Evolutionary conservation across 441 rosid genomes (phyloP).

Genomic region (Syzygium syzygioides): DNA sequence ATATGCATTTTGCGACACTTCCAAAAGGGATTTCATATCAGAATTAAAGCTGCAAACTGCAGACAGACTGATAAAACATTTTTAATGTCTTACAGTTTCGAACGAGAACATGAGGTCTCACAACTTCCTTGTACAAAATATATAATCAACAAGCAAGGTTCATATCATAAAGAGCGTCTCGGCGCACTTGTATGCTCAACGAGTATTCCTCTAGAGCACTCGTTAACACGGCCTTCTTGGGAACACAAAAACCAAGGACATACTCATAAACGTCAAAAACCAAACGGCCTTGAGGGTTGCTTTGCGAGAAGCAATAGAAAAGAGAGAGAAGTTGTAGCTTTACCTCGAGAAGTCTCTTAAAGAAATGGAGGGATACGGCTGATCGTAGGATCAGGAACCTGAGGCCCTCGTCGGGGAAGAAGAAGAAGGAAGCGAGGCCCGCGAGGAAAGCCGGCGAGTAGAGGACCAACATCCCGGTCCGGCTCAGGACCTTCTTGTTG

Average conservation of each 20-base stretch:
- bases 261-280: background rate
- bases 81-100: background rate
- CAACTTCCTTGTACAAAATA: background rate
- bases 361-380: constrained; percentile 61
- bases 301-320: background rate
- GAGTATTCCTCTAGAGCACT: background rate
- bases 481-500: constrained; percentile 19
- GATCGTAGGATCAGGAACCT: constrained; percentile 48
- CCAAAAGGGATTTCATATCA: background rate
- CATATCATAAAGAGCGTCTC: background rate
- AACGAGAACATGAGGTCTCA: background rate
- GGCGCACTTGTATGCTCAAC: background rate
- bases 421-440: constrained; percentile 37
- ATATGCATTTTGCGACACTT: background rate
- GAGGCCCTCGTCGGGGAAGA: constrained; percentile 35
- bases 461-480: constrained; percentile 52
- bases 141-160: background rate
- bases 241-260: background rate
- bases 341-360: constrained; percentile 78
- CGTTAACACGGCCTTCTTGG: no score
- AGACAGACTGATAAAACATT: background rate
- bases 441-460: constrained; percentile 61
- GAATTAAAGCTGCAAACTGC: background rate
- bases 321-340: background rate
- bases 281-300: background rate